Evolutionary conservation across 441 rosid species (phyloP).

Genomic region (Omphalea diandra): DNA sequence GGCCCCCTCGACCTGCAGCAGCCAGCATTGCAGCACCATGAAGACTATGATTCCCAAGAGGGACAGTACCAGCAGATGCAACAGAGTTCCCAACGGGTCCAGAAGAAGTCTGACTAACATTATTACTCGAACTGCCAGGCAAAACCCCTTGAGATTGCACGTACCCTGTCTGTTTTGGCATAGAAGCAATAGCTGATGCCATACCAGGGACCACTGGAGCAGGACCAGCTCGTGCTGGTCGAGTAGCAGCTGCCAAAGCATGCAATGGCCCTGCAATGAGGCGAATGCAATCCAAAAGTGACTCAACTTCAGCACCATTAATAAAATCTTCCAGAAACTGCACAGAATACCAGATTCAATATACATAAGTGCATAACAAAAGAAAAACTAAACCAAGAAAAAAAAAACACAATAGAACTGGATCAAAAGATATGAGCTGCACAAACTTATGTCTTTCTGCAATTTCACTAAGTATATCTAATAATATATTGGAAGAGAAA

Average conservation of each 20-base stretch:
- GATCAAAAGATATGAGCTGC: neutral
- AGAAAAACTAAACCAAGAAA: neutral
- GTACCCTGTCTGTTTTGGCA: conserved; percentile 66
- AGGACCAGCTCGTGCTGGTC: conserved; percentile 96
- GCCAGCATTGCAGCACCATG: conserved; percentile 78
- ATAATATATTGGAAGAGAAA: too few relatives aligned
- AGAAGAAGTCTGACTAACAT: conserved; percentile 49
- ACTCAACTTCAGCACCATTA: conserved; percentile 91
- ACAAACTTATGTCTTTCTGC: neutral
- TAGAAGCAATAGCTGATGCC: conserved; percentile 43
- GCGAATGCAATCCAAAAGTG: conserved; percentile 94
- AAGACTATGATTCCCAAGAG: conserved; percentile 59
- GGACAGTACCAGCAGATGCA: conserved; percentile 44
- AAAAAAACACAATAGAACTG: neutral
- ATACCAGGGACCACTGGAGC: conserved; percentile 59
- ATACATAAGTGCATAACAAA: conserved; percentile 7
- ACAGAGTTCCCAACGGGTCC: conserved; percentile 43
- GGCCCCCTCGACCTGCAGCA: conserved; percentile 84
- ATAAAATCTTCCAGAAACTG: conserved; percentile 96
- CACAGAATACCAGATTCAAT: conserved; percentile 15
- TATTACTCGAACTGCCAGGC: conserved; percentile 40
- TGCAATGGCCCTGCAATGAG: conserved; percentile 93
- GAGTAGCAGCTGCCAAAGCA: conserved; percentile 96
- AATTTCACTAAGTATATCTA: conserved; percentile 8
- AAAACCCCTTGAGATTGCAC: conserved; percentile 58